Percentiles rank a stretch among this genome's conserved stretches.
Evolutionary conservation across 805 yeast species (phyloP).

Genomic region (Lipomyces spencermartinsiae): DNA sequence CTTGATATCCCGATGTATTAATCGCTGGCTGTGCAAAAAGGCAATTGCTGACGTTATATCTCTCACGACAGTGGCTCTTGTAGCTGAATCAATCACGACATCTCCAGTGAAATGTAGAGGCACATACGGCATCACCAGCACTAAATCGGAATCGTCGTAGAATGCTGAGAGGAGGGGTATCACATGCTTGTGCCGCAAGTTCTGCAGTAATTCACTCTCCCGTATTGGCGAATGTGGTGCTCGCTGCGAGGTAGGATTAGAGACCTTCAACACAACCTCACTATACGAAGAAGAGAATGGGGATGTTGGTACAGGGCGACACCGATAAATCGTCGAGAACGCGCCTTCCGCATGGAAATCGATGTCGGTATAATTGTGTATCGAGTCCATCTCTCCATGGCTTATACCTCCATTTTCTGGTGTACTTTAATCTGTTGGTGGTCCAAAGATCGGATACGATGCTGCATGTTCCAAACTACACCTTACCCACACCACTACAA

Average conservation of each 20-base stretch:
- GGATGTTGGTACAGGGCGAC: background rate
- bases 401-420: background rate
- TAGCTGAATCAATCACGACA: constrained; percentile 46
- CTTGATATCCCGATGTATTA: constrained; percentile 85
- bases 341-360: constrained; percentile 27
- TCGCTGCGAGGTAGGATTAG: constrained; percentile 56
- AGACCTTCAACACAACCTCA: constrained; percentile 55
- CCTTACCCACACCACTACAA: too few relatives aligned
- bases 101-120: constrained; percentile 48
- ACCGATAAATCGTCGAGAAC: constrained; percentile 21
- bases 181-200: constrained; percentile 36
- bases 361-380: constrained; percentile 26
- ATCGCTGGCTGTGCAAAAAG: constrained; percentile 69
- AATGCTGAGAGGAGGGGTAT: constrained; percentile 43
- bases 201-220: constrained; percentile 52
- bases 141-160: constrained; percentile 47
- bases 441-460: background rate
- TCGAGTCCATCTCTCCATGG: constrained; percentile 12
- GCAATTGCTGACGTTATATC: constrained; percentile 58
- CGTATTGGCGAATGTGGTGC: constrained; percentile 61
- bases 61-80: constrained; percentile 48
- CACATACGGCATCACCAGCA: constrained; percentile 53
- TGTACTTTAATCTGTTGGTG: background rate
- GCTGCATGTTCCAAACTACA: too few relatives aligned
- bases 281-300: background rate